phyloP scores from a whole-genome alignment of 805 yeast species.

The Hagleromyces aurorensis region DNA sequence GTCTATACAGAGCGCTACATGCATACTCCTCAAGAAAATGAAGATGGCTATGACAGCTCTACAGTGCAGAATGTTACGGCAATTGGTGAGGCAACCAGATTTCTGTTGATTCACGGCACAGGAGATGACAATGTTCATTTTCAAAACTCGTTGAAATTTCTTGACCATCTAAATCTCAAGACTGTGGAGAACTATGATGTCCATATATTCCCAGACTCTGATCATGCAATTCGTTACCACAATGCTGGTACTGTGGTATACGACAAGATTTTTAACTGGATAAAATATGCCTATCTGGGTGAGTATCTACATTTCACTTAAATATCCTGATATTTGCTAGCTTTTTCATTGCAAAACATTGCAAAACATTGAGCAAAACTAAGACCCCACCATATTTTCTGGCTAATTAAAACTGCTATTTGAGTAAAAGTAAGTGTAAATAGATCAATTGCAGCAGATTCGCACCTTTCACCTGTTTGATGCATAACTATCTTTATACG shows the following conservation, averaged over 20 bases:
- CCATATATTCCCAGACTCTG: constrained; percentile 75
- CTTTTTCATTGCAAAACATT: no score
- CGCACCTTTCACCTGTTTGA: background rate
- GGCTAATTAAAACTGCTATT: background rate
- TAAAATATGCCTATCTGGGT: constrained; percentile 42
- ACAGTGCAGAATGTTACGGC: constrained; percentile 49
- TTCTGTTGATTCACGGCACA: constrained; percentile 89
- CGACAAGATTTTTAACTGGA: constrained; percentile 61
- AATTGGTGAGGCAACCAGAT: constrained; percentile 53
- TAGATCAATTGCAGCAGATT: background rate
- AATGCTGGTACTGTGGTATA: constrained; percentile 64
- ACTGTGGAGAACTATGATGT: constrained; percentile 77
- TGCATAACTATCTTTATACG: background rate
- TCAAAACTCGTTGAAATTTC: constrained; percentile 72
- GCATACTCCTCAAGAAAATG: constrained; percentile 70
- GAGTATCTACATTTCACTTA: no score
- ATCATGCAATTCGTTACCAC: constrained; percentile 65
- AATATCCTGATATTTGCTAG: background rate
- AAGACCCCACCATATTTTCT: no score
- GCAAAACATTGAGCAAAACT: no score
- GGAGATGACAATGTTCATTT: constrained; percentile 97
- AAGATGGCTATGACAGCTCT: constrained; percentile 51
- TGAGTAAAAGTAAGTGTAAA: background rate
- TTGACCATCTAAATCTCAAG: constrained; percentile 67
- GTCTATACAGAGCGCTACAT: constrained; percentile 92